A percentile compares a stretch with the other conserved stretches of the same genome.
phyloP scores from a whole-genome alignment of 1,284 basidiomycete genomes.

The Ganoderma sinense region DNA sequence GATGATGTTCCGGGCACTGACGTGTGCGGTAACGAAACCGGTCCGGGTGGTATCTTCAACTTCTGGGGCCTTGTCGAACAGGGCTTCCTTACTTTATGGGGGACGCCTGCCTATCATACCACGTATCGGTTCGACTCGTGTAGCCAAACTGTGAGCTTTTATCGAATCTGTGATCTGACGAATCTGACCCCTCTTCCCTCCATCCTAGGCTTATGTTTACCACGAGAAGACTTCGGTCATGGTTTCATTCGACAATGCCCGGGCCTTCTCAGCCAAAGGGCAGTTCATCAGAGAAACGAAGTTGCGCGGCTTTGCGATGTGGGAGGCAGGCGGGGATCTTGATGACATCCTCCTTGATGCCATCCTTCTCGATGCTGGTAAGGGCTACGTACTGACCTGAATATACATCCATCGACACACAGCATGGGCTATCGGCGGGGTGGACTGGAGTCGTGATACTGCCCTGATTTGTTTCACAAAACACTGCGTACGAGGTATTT shows the following conservation, averaged over 20 bases:
- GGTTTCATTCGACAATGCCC: constrained; percentile 68
- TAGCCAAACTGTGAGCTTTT: constrained; percentile 59
- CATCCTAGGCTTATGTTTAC: constrained; percentile 60
- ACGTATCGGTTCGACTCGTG: constrained; percentile 65
- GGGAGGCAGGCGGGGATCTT: constrained; percentile 69
- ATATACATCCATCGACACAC: not conserved
- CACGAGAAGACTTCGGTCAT: constrained; percentile 57
- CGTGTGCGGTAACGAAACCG: constrained; percentile 29
- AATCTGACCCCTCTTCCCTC: not conserved
- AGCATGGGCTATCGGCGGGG: too few relatives aligned
- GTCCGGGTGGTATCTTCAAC: constrained; percentile 58
- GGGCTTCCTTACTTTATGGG: constrained; percentile 62
- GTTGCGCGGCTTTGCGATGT: constrained; percentile 70
- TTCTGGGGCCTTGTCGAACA: constrained; percentile 66
- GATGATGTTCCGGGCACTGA: constrained; percentile 40
- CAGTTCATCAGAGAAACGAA: constrained; percentile 58
- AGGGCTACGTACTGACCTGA: not conserved
- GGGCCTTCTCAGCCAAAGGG: constrained; percentile 68
- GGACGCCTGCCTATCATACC: constrained; percentile 56
- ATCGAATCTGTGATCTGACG: not conserved
- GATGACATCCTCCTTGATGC: constrained; percentile 63
- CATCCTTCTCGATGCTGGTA: constrained; percentile 62
- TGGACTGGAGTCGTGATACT: not conserved
- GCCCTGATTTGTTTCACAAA: not conserved
- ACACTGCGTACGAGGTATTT: too few relatives aligned